Conservation (phyloP, 306 rosid species). For the Abrus precatorius region DNA sequence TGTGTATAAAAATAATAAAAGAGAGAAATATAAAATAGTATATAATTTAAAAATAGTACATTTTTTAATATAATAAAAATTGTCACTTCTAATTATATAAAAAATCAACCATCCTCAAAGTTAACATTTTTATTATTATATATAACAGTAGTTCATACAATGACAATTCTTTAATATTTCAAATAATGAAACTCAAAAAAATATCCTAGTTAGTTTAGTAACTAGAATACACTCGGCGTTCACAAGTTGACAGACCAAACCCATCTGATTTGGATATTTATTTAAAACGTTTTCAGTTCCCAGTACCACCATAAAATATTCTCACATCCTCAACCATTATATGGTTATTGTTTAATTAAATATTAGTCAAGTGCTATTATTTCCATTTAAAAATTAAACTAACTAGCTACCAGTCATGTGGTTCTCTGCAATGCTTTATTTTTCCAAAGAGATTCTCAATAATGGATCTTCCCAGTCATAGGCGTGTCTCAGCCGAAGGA, state of each 20-base stretch:
- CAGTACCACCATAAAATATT: slow-evolving; percentile 11
- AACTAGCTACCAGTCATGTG: slow-evolving; percentile 18
- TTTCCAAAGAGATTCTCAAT: slow-evolving; percentile 32
- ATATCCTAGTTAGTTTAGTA: background rate
- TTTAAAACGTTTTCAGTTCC: background rate
- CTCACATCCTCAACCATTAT: background rate
- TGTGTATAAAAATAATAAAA: no score
- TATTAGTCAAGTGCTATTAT: slow-evolving; percentile 14
- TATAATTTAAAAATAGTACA: no score
- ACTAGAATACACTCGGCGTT: slow-evolving; percentile 13
- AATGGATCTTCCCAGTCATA: slow-evolving; percentile 41
- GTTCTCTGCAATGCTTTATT: slow-evolving; percentile 34
- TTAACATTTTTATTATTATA: no score
- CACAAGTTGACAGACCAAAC: slow-evolving; percentile 38
- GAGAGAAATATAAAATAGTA: no score
- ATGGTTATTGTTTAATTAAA: slow-evolving; percentile 13
- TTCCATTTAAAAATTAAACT: slow-evolving; percentile 14
- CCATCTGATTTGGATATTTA: slow-evolving; percentile 1
- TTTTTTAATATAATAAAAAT: no score
- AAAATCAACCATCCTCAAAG: no score
- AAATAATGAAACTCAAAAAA: no score
- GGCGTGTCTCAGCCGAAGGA: slow-evolving; percentile 22
- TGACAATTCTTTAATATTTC: no score
- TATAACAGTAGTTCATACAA: no score
- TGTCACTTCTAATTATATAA: no score